Percentiles rank a stretch among this genome's conserved stretches.
Conservation (phyloP, 1,284 basidiomycete genomes). For the Nidula niveotomentosa region DNA sequence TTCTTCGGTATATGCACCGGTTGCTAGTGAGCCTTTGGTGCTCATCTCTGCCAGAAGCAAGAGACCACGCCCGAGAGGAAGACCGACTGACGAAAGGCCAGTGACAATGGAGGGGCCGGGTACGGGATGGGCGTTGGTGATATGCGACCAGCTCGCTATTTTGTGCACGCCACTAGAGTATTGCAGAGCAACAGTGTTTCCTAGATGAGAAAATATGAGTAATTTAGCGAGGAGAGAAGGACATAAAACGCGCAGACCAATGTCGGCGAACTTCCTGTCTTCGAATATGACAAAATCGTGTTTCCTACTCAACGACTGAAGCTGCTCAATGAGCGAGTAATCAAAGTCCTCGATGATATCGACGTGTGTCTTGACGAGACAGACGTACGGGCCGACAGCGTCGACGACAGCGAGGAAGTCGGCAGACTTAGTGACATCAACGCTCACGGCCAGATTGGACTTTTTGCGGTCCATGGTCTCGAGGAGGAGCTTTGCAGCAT, state of each 20-base stretch:
- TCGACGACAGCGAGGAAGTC: slow-evolving; percentile 89
- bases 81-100: slow-evolving; percentile 85
- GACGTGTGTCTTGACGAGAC: slow-evolving; percentile 98
- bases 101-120: slow-evolving; percentile 93
- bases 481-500: slow-evolving; percentile 77
- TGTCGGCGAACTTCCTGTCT: slow-evolving; percentile 99
- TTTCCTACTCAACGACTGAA: slow-evolving; percentile 74
- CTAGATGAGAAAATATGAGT: slow-evolving; percentile 37
- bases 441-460: slow-evolving; percentile 92
- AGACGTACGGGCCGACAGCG: slow-evolving; percentile 85
- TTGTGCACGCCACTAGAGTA: slow-evolving; percentile 94
- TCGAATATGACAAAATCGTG: slow-evolving; percentile 98
- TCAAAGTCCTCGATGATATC: slow-evolving; percentile 97
- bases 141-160: slow-evolving; percentile 95
- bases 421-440: slow-evolving; percentile 86
- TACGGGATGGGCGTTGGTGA: slow-evolving; percentile 96
- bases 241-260: slow-evolving; percentile 57
- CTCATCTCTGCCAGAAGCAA: slow-evolving; percentile 98
- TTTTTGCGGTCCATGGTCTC: slow-evolving; percentile 87
- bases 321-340: slow-evolving; percentile 64
- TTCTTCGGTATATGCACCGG: slow-evolving; percentile 81
- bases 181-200: slow-evolving; percentile 95
- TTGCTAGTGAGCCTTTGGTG: slow-evolving; percentile 84
- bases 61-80: slow-evolving; percentile 83
- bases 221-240: background rate